Base-by-base conservation (phyloP, 129 eudicot genomes). In the Artemisia annua region DNA sequence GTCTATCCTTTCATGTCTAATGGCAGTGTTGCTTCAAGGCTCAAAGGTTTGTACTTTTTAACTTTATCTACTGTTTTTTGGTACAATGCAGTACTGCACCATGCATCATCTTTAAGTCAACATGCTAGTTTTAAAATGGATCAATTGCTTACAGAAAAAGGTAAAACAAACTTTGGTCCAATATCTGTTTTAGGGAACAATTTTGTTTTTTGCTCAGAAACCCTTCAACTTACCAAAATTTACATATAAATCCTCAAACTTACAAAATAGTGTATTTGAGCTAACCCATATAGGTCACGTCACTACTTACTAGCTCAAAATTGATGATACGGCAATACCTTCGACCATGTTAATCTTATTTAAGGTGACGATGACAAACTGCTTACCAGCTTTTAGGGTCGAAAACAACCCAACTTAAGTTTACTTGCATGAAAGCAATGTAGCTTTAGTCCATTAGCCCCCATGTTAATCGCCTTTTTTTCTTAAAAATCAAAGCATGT, bases 1-100 rank as follows among this genome's bases (percentile, higher is more conserved):
- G 98, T 94, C 63, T 94, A 94, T 81, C 98, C 98, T 60, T 94
- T 82, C 71, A 94, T 94, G 98, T 90, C 96, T 67, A 94, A 94
- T 80, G 98, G 98, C 66, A 94, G 98, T 56, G 97, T 94, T 16
- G 98, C 98, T 51, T 94, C 93, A 46, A 81, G 91, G 80, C 93
- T 94, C 66, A 83, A 84, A 94, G 98, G 98, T 94, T 69, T 53
- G 82, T 68, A 66, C 70, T 48, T 68, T 49, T n/a, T 63, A 43
- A 70, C 53, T 17, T 78, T 54, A 53, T 44, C 18, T 22, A 52
- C 63, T 77, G 53, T 77, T 75, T 66, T 52, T 46, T 24, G 20
- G 66, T 44, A 46, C 74, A 57, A 46, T 6, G 67, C 22, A 6
- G 79, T 56, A 66, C 73, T 55, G 50, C 73, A 65, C 7, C 17